A percentile compares a stretch with the other conserved stretches of the same genome.
Evolutionary conservation across 345 rosid species (phyloP).

Genomic region (Eucalyptus albens): DNA sequence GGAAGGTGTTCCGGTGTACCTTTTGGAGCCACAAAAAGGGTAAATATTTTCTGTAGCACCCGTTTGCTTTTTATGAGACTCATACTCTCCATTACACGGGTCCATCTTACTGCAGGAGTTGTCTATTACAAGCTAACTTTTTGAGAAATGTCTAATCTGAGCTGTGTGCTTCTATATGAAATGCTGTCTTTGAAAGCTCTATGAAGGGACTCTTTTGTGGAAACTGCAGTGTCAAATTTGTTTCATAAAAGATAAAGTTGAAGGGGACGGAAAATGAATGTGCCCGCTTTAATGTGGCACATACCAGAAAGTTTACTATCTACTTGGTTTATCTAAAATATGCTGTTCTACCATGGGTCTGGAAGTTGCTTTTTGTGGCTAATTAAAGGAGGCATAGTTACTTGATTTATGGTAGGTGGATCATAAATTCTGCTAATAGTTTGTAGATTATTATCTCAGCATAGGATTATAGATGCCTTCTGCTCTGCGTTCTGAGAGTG

Average conservation of each 20-base stretch:
- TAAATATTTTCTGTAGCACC: not conserved
- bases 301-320: not conserved
- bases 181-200: not conserved
- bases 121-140: not conserved
- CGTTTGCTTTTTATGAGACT: not conserved
- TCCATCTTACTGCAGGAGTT: not conserved
- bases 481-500: not conserved
- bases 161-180: not conserved
- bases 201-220: not conserved
- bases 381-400: not conserved
- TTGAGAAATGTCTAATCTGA: not conserved
- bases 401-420: not conserved
- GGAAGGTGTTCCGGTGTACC: conserved; percentile 81
- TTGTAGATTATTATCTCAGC: not conserved
- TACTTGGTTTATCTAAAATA: not conserved
- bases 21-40: conserved; percentile 89
- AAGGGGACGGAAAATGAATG: not conserved
- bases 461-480: not conserved
- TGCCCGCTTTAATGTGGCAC: not conserved
- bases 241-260: not conserved
- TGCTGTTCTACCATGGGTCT: not conserved
- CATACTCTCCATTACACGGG: not conserved
- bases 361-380: not conserved
- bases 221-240: not conserved
- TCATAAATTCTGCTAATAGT: not conserved